Conservation (phyloP, 2,329 filamentous ascomycete species). For the Calonectria honghensis region DNA sequence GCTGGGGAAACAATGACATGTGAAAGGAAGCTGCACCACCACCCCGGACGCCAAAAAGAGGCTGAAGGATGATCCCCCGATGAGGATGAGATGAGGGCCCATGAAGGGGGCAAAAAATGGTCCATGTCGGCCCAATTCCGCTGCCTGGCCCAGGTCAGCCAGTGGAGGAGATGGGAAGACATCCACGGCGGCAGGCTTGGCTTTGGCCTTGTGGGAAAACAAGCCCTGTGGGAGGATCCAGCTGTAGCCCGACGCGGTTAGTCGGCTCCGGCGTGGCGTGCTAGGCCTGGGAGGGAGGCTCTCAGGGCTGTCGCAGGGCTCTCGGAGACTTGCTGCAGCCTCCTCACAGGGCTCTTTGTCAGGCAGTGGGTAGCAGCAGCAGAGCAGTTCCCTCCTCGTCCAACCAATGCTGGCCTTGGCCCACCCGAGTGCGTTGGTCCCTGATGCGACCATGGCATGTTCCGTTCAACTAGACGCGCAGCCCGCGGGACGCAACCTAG, state of each 20-base stretch:
- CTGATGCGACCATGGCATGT: conserved; percentile 43
- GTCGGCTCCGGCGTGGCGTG: conserved; percentile 32
- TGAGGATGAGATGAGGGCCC: conserved; percentile 37
- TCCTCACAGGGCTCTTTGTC: conserved; percentile 14
- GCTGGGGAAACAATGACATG: conserved; percentile 48
- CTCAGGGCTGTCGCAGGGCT: conserved; percentile 24
- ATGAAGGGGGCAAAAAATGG: conserved; percentile 18
- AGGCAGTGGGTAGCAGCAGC: neutral
- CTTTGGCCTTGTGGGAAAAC: conserved; percentile 16
- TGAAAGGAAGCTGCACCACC: conserved; percentile 19
- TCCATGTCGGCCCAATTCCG: conserved; percentile 46
- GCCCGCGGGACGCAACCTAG: conserved; percentile 33
- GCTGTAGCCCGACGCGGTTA: conserved; percentile 25
- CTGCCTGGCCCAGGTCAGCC: conserved; percentile 15
- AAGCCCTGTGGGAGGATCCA: conserved; percentile 17
- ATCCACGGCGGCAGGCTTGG: conserved; percentile 1
- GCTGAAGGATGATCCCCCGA: conserved; percentile 25
- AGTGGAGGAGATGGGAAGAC: conserved; percentile 7
- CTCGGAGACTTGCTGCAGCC: conserved; percentile 23
- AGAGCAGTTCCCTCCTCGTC: conserved; percentile 23
- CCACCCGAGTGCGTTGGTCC: conserved; percentile 44
- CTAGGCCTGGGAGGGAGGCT: conserved; percentile 15
- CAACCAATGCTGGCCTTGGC: conserved; percentile 27
- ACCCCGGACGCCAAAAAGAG: conserved; percentile 11
- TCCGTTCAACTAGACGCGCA: conserved; percentile 36